phyloP scores from a whole-genome alignment of 805 yeast species.

The Candida maltosa region DNA sequence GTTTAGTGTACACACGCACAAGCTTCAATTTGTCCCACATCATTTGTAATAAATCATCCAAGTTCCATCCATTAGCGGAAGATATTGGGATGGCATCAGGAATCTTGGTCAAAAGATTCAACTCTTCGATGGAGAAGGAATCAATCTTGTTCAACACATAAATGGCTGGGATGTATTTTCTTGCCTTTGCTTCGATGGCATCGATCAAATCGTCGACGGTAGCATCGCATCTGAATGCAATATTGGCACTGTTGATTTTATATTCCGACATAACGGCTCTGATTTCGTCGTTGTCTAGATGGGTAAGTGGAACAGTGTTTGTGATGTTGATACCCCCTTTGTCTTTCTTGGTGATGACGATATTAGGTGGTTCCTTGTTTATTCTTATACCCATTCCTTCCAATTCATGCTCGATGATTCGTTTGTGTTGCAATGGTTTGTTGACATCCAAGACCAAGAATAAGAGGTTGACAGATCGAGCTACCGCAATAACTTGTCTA shows the following conservation, averaged over 20 bases:
- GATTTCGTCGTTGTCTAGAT: slow-evolving; percentile 87
- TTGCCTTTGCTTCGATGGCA: slow-evolving; percentile 82
- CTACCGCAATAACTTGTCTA: slow-evolving; percentile 97
- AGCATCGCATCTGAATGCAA: slow-evolving; percentile 95
- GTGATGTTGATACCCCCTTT: slow-evolving; percentile 95
- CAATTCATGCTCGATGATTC: slow-evolving; percentile 88
- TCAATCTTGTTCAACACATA: slow-evolving; percentile 95
- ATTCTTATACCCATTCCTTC: slow-evolving; percentile 97
- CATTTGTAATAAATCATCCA: slow-evolving; percentile 87
- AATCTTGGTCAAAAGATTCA: slow-evolving; percentile 83
- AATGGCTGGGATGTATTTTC: slow-evolving; percentile 93
- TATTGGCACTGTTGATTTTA: slow-evolving; percentile 91
- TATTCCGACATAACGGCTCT: slow-evolving; percentile 96
- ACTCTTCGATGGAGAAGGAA: slow-evolving; percentile 88
- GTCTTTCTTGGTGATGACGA: slow-evolving; percentile 86
- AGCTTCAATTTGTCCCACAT: slow-evolving; percentile 94
- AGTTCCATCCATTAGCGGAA: slow-evolving; percentile 94
- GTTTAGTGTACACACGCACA: slow-evolving; percentile 95
- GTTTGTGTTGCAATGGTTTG: slow-evolving; percentile 92
- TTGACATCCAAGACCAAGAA: slow-evolving; percentile 94
- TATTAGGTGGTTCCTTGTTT: slow-evolving; percentile 90
- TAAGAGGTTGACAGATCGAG: slow-evolving; percentile 92
- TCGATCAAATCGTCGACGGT: slow-evolving; percentile 96
- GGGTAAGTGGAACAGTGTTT: slow-evolving; percentile 88
- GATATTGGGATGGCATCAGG: slow-evolving; percentile 98